Base-by-base conservation (phyloP, 345 rosid species). In the Alliaria petiolata region DNA sequence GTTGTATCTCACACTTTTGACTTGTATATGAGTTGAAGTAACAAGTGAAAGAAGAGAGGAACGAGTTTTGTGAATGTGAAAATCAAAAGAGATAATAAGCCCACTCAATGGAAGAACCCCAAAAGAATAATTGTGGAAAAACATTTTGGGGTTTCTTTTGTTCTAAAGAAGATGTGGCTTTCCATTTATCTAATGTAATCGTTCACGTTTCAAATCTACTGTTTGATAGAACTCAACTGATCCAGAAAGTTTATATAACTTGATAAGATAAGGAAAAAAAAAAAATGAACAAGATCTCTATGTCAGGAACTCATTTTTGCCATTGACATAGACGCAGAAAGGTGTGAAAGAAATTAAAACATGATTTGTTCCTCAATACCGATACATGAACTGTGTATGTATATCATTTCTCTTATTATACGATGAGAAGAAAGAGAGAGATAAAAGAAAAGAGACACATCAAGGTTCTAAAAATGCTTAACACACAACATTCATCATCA, bases 1-100 rank as follows among this genome's bases (percentile, higher is more conserved):
- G 96, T 75, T 85, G 95, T 83, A 84, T 84, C 43, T 89, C 98
- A 26, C 87, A 82, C 55, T 85, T 82, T 73, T 89, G 51, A 84
- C 33, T n/a, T 31, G 52, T 49, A 62, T 65, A 72, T 30, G 56
- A 51, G 53, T 42, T 57, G 26, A 70, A 55, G 57, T 14, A 9
- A 20, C 65, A 65, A 17, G 3, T 17, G 39, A 57, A 11, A 36
- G 12, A 34, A 34, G 50, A 3, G 19, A 47, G 17, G 26, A 2
- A 6, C 22, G 25, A 46, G 45, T 31, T 46, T 4, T 68, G 44
- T 55, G 6, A n/a, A 33, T 57, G 55, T 69, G 17, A 57, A 34
- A 45, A n/a, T 10, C 11, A 46, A 36, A n/a, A 70, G 67, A 60
- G 75, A 59, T 62, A 26, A 59, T 62, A 26, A 55, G 77, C 77